Base-by-base conservation (phyloP, 805 yeast genomes). In the Hermanozyma aechmeae region DNA sequence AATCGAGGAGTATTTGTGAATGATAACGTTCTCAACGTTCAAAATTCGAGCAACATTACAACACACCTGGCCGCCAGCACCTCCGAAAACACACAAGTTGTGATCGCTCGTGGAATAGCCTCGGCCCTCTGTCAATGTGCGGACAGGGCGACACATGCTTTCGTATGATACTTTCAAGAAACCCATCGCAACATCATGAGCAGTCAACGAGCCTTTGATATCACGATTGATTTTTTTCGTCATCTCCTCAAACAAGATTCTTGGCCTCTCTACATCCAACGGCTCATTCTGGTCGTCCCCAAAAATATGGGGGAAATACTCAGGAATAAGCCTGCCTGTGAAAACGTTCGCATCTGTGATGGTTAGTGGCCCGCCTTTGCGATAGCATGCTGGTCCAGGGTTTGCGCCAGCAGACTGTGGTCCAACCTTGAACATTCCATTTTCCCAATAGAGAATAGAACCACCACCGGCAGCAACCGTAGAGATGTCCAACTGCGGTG, bases 41-140 rank as follows among this genome's bases (percentile, higher is more conserved):
- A 85, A 61, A 15, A 70, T 65, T 33, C 71, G 65, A 1, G 94
- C 94, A 20, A 85, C 76, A 7, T 81, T 76, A 27, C 72, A 76
- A 2, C 92, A 87, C 52, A 82, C 87, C 54, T 85, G 95, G 6
- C 95, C 95, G 30, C 95, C 95, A 15, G 94, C 94, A 27, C 95
- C 95, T 26, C 95, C 95, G 56, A 85, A 85, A 2, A 89, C 70
- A 2, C 86, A 93, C 34, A 85, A 56, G 33, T 79, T 58, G 50
- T 85, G 95, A 8, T 68, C 59, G 7, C 79, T 50, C 1, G 76
- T 66, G 24, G 71, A 65, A 45, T 76, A 74, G 4, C 95, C 95
- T 46, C 76, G 82, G 2, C 89, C 83, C 48, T 84, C 95, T 0
- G 95, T 84, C 29, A 85, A 57, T 24, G 80, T 76, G 34, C 95